Conservation (phyloP, 1,284 basidiomycete genomes). For the Trichosporon sp. region DNA sequence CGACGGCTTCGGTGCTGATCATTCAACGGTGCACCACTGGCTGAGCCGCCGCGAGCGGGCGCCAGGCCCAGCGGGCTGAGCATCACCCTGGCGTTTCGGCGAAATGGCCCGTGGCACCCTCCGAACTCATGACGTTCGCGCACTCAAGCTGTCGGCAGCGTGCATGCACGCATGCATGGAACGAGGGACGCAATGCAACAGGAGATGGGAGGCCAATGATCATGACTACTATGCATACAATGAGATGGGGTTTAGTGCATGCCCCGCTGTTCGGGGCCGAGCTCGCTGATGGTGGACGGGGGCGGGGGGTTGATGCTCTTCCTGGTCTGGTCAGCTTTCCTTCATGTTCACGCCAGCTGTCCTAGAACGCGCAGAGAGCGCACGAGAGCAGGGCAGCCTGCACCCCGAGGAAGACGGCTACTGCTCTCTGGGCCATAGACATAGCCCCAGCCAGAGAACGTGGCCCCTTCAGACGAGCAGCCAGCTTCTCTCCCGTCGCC, state of each 20-base stretch:
- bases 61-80: background rate
- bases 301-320: slow-evolving; percentile 16
- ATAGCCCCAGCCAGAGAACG: no score
- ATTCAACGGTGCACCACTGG: slow-evolving; percentile 4
- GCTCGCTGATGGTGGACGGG: slow-evolving; percentile 12
- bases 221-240: slow-evolving; percentile 6
- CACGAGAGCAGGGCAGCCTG: background rate
- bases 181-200: background rate
- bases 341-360: background rate
- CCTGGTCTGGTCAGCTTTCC: slow-evolving; percentile 4
- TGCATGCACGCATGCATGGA: background rate
- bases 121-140: background rate
- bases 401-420: no score
- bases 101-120: slow-evolving; percentile 2
- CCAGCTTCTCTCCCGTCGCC: no score
- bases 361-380: background rate
- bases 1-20: background rate
- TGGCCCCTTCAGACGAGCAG: no score
- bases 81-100: slow-evolving; percentile 1
- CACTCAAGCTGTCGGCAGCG: background rate
- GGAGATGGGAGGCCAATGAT: background rate
- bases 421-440: no score
- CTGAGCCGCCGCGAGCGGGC: background rate
- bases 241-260: background rate
- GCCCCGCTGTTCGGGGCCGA: slow-evolving; percentile 1